Conservation (phyloP, 352 stramenopile genomes). For the Phytopythium ostracodes region DNA sequence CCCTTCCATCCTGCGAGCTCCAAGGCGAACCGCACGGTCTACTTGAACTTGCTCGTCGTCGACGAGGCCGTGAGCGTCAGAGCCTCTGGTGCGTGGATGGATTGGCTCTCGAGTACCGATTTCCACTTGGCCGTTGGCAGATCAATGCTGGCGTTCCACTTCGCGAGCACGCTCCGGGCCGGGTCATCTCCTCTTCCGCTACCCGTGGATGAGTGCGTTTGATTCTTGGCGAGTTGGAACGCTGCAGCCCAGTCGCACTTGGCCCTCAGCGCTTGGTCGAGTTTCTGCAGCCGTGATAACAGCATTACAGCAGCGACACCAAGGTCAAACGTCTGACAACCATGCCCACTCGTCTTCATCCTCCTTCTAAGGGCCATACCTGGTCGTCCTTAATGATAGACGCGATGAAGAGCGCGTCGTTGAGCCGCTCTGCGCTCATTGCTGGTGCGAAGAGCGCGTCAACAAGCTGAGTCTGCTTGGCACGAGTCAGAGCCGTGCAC, state of each 20-base stretch:
- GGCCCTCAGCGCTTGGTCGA: slow-evolving; percentile 21
- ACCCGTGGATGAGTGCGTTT: slow-evolving; percentile 1
- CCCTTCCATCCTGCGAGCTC: neutral
- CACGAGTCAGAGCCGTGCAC: slow-evolving; percentile 40
- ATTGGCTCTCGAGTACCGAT: slow-evolving; percentile 22
- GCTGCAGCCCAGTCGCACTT: slow-evolving; percentile 21
- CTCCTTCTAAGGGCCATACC: slow-evolving; percentile 11
- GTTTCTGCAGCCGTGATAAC: neutral
- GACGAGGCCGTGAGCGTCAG: slow-evolving; percentile 17
- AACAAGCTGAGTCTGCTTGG: slow-evolving; percentile 18
- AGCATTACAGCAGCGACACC: slow-evolving; percentile 7
- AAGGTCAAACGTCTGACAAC: neutral
- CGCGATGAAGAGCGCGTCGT: slow-evolving; percentile 54
- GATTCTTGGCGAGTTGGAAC: slow-evolving; percentile 20
- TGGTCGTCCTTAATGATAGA: slow-evolving; percentile 43
- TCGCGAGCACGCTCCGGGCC: slow-evolving; percentile 14
- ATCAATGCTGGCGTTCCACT: slow-evolving; percentile 27
- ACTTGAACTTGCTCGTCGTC: neutral
- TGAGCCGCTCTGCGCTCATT: slow-evolving; percentile 16
- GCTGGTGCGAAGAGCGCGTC: slow-evolving; percentile 17
- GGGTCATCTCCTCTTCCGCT: neutral
- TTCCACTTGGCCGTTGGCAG: slow-evolving; percentile 30
- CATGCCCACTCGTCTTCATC: neutral
- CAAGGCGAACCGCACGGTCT: neutral
- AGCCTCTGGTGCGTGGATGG: slow-evolving; percentile 22